Base-by-base conservation (phyloP, 345 rosid genomes). In the Syzygium aqueum region DNA sequence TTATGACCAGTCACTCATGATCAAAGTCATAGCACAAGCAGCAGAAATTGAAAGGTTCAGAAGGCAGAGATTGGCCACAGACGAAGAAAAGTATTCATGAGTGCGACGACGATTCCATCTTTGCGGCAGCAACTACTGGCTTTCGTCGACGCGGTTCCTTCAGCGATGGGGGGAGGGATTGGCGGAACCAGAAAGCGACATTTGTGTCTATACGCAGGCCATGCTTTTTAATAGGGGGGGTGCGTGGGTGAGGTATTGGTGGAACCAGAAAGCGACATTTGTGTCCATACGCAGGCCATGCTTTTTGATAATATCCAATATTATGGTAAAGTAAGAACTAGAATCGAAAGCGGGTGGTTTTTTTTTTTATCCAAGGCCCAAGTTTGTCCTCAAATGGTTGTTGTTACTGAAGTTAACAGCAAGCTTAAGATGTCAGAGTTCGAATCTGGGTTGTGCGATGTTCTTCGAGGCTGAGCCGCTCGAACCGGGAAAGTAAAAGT, bases 21-120 rank as follows among this genome's bases (percentile, higher is more conserved):
- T n/a, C n/a, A n/a, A n/a, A n/a, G n/a, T n/a, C n/a, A n/a, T n/a
- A 43, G 1, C 46, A 43, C 46, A 43, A 2, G 0, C 1, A 11
- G 30, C 65, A 27, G 65, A 11, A 59, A 25, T 25, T 25, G 30
- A 59, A 59, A 5, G 30, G 65, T n/a, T 59, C 65, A 59, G 27
- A 59, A 59, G 65, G 27, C 65, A 27, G 27, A 11, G 65, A 1
- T 61, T 61, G 73, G 33, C 73, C 73, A 8, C 33, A 6, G 30
- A 59, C 30, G 16, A 59, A 59, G 2, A 13, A 61, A 13, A 61
- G 33, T 13, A 2, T 8, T 61, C 73, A 16, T 61, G 73, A 61
- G 33, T 14, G 8, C 73, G 73, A n/a, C 73, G 0, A 13, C 33
- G 17, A 8, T 25, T 61, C 33, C 4, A 61, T 13, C 27, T 15